These are phyloP conservation scores for Amylocarpus encephaloides DNA, from an alignment of 2,329 filamentous ascomycete species.

Conservation along the genomic window DNA sequence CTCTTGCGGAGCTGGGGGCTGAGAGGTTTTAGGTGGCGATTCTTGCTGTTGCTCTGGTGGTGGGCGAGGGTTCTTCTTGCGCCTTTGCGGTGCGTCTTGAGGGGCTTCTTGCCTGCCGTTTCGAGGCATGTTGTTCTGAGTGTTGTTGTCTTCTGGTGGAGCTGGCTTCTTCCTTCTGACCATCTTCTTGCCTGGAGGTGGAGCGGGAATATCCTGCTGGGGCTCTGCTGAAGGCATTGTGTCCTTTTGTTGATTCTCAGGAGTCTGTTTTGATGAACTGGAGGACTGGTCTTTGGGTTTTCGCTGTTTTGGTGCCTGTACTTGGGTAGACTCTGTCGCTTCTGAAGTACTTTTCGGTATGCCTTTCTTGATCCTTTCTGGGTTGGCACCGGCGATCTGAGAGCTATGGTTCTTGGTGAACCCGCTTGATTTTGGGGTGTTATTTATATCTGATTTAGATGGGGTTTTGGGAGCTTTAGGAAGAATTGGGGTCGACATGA, in stretches of 20 bases:
- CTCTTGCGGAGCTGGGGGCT: background rate
- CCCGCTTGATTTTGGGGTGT: slow-evolving; percentile 15
- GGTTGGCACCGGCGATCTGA: slow-evolving; percentile 7
- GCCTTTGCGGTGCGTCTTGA: background rate
- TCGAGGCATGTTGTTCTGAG: background rate
- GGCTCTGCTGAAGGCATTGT: slow-evolving; percentile 5
- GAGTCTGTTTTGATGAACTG: background rate
- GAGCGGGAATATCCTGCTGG: background rate
- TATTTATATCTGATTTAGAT: slow-evolving; percentile 6
- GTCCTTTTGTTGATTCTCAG: background rate
- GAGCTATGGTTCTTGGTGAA: slow-evolving; percentile 20
- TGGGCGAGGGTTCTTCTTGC: slow-evolving; percentile 2
- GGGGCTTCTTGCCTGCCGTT: background rate
- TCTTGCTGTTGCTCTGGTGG: background rate
- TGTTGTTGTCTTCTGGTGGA: background rate
- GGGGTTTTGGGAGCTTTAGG: slow-evolving; percentile 17
- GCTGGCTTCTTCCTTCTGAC: slow-evolving; percentile 5
- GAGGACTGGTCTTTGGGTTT: background rate
- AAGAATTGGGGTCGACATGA: slow-evolving; percentile 16
- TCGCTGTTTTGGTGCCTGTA: slow-evolving; percentile 2
- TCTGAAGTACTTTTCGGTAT: slow-evolving; percentile 4
- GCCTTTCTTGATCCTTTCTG: slow-evolving; percentile 10
- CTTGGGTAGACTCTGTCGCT: slow-evolving; percentile 1
- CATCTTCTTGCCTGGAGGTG: background rate
- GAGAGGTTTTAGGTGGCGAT: background rate